Conservation (phyloP, 208 protist genomes). For the Wallacemonas sp. region DNA sequence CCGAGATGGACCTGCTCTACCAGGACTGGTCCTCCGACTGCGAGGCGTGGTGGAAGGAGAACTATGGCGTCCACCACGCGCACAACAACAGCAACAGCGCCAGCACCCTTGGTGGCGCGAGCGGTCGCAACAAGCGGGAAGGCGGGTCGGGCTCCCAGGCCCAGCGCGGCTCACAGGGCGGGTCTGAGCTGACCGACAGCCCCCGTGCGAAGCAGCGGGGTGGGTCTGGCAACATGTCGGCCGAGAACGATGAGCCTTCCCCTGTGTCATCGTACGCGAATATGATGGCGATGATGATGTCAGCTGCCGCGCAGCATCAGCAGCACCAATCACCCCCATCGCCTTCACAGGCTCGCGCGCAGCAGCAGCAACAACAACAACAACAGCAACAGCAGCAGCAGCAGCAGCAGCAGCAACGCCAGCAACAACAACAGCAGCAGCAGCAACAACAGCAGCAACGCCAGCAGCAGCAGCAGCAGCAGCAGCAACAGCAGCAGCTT, state of each 20-base stretch:
- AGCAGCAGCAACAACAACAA: background rate
- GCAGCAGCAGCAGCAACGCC: background rate
- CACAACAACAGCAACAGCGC: constrained; percentile 22
- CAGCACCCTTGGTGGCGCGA: background rate
- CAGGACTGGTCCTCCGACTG: constrained; percentile 34
- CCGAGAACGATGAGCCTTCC: background rate
- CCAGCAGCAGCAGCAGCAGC: background rate
- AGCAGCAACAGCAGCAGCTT: background rate
- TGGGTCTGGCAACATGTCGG: background rate
- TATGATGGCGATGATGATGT: constrained; percentile 19
- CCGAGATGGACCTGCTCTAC: constrained; percentile 28
- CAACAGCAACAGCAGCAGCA: background rate
- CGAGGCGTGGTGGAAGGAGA: constrained; percentile 28
- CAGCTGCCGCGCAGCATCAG: constrained; percentile 10
- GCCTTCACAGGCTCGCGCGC: background rate
- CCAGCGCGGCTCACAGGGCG: background rate
- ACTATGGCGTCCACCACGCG: constrained; percentile 8
- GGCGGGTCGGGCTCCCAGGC: background rate
- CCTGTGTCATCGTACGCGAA: constrained; percentile 4
- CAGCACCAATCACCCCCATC: constrained; percentile 4
- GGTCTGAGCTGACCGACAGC: background rate
- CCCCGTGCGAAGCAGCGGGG: background rate
- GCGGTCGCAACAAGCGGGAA: constrained; percentile 2
- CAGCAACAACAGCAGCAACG: constrained; percentile 4
- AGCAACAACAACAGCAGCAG: background rate